Evolutionary conservation across 805 yeast species (phyloP), one percentile per base, ranked within the genome.

Genomic region (Zygoascus flipseniorum): DNA sequence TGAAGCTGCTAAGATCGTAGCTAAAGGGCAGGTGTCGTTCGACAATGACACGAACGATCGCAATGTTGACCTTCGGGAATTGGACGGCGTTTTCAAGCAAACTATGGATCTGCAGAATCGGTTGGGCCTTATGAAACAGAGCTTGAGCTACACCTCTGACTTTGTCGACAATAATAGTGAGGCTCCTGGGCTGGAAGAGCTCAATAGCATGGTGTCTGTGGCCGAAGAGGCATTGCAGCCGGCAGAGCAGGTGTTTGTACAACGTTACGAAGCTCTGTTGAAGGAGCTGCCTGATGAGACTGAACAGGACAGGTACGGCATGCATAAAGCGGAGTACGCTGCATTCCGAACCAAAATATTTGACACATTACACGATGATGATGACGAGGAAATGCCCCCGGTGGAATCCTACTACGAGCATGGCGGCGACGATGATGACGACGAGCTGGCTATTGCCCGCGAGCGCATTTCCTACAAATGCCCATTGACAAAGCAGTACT

Each of bases 371-470:
- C 57, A 58, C 43, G 60, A 53, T 3, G 52, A 47, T 5, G 58
- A 52, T 47, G 59, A 54, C 19, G 58, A 56, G n/a, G 13, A 16
- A 18, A 52, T 55, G 57, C 62, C 64, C 2, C 46, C 43, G 8
- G 32, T 60, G 3, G 57, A 53, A 19, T 31, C 45, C 8, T 59
- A 42, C 39, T 57, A 47, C 32, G 45, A 31, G n/a, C 59, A 60
- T 43, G 51, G 52, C 18, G 35, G 47, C 20, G 54, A 47, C 16
- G 62, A 55, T 4, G 66, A 63, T 32, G 64, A 62, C 28, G 70
- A 65, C 19, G 70, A 67, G 13, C 26, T 66, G 26, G 62, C 60
- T 14, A 61, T 65, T 11, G 66, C 56, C 41, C 58, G 56, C 23
- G 62, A 56, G 23, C 52, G 49, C 4, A 55, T 56, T 13, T 59